phyloP scores from a whole-genome alignment of 2,329 filamentous ascomycete genomes.

The Cordyceps tenuipes region DNA sequence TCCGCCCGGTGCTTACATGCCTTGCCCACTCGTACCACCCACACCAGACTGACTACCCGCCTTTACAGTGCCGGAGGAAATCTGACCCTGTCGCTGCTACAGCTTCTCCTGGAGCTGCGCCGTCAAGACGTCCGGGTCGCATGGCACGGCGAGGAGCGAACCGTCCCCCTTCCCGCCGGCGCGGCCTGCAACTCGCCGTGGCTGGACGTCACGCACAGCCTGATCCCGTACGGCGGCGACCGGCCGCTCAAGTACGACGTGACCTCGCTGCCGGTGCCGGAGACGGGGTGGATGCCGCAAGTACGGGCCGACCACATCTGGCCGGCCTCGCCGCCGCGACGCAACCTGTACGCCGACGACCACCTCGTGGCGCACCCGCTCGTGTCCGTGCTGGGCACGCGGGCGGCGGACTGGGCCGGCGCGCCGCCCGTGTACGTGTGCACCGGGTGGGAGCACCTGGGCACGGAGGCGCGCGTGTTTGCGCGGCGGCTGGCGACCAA shows the following conservation, averaged over 20 bases:
- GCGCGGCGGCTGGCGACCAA: conserved; percentile 42
- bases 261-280: conserved; percentile 40
- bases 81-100: conserved; percentile 56
- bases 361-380: conserved; percentile 56
- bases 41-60: background rate
- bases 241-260: conserved; percentile 26
- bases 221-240: conserved; percentile 20
- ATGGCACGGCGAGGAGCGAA: conserved; percentile 52
- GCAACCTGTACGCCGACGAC: conserved; percentile 47
- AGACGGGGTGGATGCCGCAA: conserved; percentile 19
- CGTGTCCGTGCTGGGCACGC: conserved; percentile 46
- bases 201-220: conserved; percentile 59
- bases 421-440: conserved; percentile 60
- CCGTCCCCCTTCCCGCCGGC: conserved; percentile 59
- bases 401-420: conserved; percentile 50
- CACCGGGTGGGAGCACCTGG: conserved; percentile 63
- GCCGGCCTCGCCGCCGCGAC: conserved; percentile 47
- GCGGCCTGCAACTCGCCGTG: conserved; percentile 58
- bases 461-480: conserved; percentile 57
- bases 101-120: conserved; percentile 57
- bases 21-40: background rate
- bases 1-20: background rate
- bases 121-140: conserved; percentile 37
- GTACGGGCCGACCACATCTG: conserved; percentile 41
- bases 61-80: conserved; percentile 59